Base-by-base conservation (phyloP, 2,329 filamentous ascomycete species). In the Penicillium sp. region DNA sequence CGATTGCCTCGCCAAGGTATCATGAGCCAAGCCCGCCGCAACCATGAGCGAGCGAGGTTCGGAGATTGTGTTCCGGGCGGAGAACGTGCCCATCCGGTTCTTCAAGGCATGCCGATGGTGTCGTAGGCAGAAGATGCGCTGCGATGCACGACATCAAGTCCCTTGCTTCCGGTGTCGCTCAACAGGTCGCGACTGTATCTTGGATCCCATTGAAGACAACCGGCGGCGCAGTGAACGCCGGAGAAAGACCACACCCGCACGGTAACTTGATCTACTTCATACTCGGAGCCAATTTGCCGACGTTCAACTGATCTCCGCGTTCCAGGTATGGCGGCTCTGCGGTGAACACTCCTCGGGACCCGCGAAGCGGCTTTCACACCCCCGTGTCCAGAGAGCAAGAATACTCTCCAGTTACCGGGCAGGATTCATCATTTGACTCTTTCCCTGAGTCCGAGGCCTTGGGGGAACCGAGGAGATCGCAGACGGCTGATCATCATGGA, bases 91-190 rank as follows among this genome's bases (percentile, higher is more conserved):
- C 32, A 47, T 55, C 36, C 59, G 57, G 11, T 54, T 60, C 39
- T 64, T 64, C 29, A 64, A 64, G 41, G 57, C 61, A 57, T 64
- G 62, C 32, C 59, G 62, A 20, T 56, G 60, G 56, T 64, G 62
- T 50, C 53, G 59, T 18, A 49, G 58, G 44, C 60, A 62, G 39
- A 64, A 64, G 36, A 62, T 64, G 56, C 59, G 62, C 23, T 64
- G 62, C 29, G 61, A 64, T 49, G 61, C 62, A 19, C 60, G 60
- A 19, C 57, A 51, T 11, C 61, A 59, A 37, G 51, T 63, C 26
- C 62, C 62, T n/a, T 64, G 62, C 34, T 60, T 59, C 27, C 60
- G 62, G 17, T 64, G 62, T 41, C 57, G 56, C 5, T 51, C 58
- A 6, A 50, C 55, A 7, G 62, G 61, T 14, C 57, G 58, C 9